Percentiles rank a stretch among this genome's conserved stretches.
Evolutionary conservation across 495 filamentous ascomycete genomes (phyloP).

Genomic region (Talaromyces liani): DNA sequence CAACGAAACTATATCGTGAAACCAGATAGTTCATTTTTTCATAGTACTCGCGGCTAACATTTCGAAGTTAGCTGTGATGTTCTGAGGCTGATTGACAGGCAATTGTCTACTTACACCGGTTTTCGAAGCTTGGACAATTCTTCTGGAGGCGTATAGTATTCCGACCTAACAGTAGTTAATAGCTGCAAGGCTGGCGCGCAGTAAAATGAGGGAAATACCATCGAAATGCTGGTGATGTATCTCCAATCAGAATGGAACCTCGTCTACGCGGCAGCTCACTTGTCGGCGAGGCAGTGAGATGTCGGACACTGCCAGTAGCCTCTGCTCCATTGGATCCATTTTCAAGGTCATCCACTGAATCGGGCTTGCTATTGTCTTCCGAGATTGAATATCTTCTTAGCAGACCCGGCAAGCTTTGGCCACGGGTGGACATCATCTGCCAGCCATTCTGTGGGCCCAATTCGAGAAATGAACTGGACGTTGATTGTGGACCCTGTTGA

Average conservation of each 20-base stretch:
- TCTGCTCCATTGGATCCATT: neutral
- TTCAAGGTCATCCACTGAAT: conserved; percentile 2
- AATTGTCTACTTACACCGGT: conserved; percentile 19
- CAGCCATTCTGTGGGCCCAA: conserved; percentile 4
- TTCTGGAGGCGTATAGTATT: conserved; percentile 25
- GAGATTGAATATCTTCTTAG: conserved; percentile 19
- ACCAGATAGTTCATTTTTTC: conserved; percentile 75
- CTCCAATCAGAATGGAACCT: conserved; percentile 27
- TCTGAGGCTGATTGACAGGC: no score
- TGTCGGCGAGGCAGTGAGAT: neutral
- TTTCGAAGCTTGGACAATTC: conserved; percentile 21
- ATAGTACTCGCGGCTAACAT: conserved; percentile 61
- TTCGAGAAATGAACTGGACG: neutral
- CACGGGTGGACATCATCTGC: conserved; percentile 31
- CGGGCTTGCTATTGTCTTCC: conserved; percentile 10
- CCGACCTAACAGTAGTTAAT: conserved; percentile 17
- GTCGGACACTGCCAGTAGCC: neutral
- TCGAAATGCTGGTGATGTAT: conserved; percentile 26
- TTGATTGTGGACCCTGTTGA: neutral
- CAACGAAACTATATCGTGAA: conserved; percentile 84
- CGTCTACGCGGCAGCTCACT: conserved; percentile 10
- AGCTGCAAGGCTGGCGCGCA: neutral
- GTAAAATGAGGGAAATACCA: conserved; percentile 20
- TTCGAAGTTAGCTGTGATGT: neutral
- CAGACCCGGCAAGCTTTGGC: conserved; percentile 25